Evolutionary conservation across 1,284 basidiomycete species (phyloP), one percentile per base, ranked within the genome.

Genomic region (Acaromyces ingoldii): DNA sequence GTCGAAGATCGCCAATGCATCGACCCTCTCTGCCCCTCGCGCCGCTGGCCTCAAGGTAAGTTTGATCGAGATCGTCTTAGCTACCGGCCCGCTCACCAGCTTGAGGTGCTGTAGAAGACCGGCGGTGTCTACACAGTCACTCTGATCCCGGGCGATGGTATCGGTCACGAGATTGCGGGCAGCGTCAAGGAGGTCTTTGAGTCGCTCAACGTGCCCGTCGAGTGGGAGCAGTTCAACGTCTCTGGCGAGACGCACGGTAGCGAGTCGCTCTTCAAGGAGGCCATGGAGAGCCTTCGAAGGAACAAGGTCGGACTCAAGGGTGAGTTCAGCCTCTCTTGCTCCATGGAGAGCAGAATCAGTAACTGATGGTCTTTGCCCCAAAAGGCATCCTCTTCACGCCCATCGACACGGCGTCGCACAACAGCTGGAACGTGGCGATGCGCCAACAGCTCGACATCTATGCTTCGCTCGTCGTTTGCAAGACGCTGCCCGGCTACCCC

Each of bases 341-440:
- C 19, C 13, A 34, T 11, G 19, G 19, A 34, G 33, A 13, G 19
- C 33, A 34, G 33, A 34, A 34, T 34, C 19, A 34, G 13, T 34
- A 11, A 34, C 11, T 11, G 13, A 11, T 34, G 33, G 13, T 34
- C 13, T n/a, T 19, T 0, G 21, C 6, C 39, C 9, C 36, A 44
- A 22, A 26, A 95, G 91, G 95, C 72, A 97, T 98, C 70, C 87
- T 98, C 61, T 97, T 93, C 81, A 99, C 95, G 42, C 95, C 93
- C 65, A 91, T 95, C 74, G 95, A 92, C 53, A 88, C 90, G 76
- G 85, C 85, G 31, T 92, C 91, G 24, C 95, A 98, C 80, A 92
- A 95, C 72, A 97, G 92, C 59, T 98, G 95, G 95, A 99, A 99
- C 78, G 93, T 99, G 56, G 95, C 95, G 62, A 96, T 99, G 90